phyloP scores from a whole-genome alignment of 306 rosid genomes.

The Carpinus viminea region DNA sequence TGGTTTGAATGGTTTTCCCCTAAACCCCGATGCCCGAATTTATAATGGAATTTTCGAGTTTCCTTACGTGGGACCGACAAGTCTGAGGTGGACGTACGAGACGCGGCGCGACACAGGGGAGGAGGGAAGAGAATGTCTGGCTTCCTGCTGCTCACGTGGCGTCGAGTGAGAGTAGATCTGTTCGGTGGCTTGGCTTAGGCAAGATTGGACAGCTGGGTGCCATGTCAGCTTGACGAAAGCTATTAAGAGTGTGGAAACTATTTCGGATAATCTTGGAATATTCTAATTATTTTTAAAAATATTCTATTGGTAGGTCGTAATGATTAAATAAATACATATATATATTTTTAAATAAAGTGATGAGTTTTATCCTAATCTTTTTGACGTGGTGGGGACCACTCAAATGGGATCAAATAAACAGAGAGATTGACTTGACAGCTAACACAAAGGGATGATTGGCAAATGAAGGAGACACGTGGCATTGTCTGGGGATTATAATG shows the following conservation, averaged over 20 bases:
- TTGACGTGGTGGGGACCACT: constrained; percentile 11
- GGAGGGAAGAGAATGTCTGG: too few species aligned
- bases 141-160: constrained; percentile 1
- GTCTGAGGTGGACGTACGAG: constrained; percentile 2
- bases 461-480: background rate
- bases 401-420: background rate
- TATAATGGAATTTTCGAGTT: background rate
- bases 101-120: background rate
- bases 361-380: constrained; percentile 12
- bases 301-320: background rate
- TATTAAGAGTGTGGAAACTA: background rate
- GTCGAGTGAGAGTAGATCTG: too few species aligned
- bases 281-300: background rate
- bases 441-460: background rate
- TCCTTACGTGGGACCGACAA: background rate
- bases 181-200: background rate
- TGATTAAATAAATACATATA: background rate
- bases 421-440: background rate
- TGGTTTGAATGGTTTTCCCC: background rate
- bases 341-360: background rate
- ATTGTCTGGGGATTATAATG: background rate
- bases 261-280: constrained; percentile 20
- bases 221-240: constrained; percentile 29
- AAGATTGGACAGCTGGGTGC: constrained; percentile 19
- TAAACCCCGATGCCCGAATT: background rate